Percentiles rank a stretch among this genome's conserved stretches.
These are phyloP conservation scores for Xylaria sp. DNA, from an alignment of 2,329 filamentous ascomycete genomes.

Conservation along the genomic window DNA sequence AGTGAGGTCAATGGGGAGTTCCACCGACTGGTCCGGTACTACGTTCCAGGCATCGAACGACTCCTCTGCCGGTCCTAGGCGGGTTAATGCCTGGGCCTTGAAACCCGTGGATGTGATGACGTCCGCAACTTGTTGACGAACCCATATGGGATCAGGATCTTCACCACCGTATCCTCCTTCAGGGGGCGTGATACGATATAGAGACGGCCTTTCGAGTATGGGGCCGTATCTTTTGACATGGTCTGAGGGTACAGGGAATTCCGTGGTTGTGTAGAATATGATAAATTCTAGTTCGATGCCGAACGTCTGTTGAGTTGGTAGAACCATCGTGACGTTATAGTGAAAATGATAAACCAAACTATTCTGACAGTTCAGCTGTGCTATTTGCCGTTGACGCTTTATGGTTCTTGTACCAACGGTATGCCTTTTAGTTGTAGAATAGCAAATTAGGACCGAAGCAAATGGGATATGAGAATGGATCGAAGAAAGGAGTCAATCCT, in stretches of 20 bases:
- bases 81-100: neutral
- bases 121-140: constrained; percentile 15
- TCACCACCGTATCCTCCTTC: too few species aligned
- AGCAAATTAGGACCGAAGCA: too few species aligned
- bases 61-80: neutral
- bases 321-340: neutral
- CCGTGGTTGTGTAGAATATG: constrained; percentile 3
- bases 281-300: constrained; percentile 20
- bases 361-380: neutral
- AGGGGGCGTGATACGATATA: too few species aligned
- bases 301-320: neutral
- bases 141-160: too few species aligned
- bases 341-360: neutral
- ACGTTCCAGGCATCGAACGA: constrained; percentile 1
- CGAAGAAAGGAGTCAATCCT: too few species aligned
- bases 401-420: too few species aligned
- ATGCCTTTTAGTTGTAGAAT: too few species aligned
- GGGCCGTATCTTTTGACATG: neutral
- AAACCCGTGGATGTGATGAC: neutral
- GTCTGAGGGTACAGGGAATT: neutral
- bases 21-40: neutral
- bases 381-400: neutral
- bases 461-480: too few species aligned
- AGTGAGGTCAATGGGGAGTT: neutral
- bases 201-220: neutral